A percentile compares a stretch with the other conserved stretches of the same genome.
Evolutionary conservation across 1,139 yeast genomes (phyloP).

Genomic region (Wickerhamiella infanticola): DNA sequence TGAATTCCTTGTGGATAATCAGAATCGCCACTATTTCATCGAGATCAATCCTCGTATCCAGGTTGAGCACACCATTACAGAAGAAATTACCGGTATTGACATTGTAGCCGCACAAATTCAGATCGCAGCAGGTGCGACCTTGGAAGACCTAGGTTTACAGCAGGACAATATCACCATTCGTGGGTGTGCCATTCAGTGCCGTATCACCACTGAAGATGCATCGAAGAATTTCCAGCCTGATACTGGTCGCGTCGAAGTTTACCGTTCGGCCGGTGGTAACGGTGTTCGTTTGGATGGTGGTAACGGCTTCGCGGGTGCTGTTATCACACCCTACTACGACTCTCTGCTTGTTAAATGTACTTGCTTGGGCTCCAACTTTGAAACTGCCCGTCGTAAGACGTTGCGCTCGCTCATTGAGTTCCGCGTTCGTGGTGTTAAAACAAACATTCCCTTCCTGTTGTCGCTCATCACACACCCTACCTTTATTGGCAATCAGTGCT

Average conservation of each 20-base stretch:
- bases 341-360: slow-evolving; percentile 97
- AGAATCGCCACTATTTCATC: slow-evolving; percentile 92
- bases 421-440: slow-evolving; percentile 97
- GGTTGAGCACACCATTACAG: slow-evolving; percentile 97
- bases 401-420: slow-evolving; percentile 90
- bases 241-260: slow-evolving; percentile 95
- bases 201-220: slow-evolving; percentile 98
- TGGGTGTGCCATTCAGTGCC: slow-evolving; percentile 97
- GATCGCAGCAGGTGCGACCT: slow-evolving; percentile 95
- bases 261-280: slow-evolving; percentile 98
- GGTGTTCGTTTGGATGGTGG: slow-evolving; percentile 99
- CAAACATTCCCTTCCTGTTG: slow-evolving; percentile 89
- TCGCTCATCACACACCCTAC: slow-evolving; percentile 86
- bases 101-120: slow-evolving; percentile 97
- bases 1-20: slow-evolving; percentile 85
- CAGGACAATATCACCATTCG: slow-evolving; percentile 92
- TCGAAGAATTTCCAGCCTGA: slow-evolving; percentile 95
- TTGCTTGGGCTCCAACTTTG: slow-evolving; percentile 91
- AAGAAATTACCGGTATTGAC: slow-evolving; percentile 97
- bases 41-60: slow-evolving; percentile 98
- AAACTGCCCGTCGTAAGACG: slow-evolving; percentile 95
- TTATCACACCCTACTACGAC: slow-evolving; percentile 94
- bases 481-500: slow-evolving; percentile 77
- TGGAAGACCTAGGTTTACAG: slow-evolving; percentile 76
- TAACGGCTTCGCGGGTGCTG: slow-evolving; percentile 97